phyloP scores from a whole-genome alignment of 2,329 filamentous ascomycete genomes.

The Dactylellina sp. region DNA sequence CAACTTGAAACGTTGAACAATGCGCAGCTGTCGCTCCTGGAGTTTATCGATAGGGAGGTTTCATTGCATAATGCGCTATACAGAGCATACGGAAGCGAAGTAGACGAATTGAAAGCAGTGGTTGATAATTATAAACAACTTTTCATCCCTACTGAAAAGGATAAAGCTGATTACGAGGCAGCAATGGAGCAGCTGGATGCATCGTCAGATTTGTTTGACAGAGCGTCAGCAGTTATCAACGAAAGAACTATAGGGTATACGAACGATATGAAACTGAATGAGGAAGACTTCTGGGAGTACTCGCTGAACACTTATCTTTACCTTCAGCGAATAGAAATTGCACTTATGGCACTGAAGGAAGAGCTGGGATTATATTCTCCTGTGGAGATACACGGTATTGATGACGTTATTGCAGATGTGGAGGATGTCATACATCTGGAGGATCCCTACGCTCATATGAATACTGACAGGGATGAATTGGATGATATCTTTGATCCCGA shows the following conservation, averaged over 20 bases:
- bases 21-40: background rate
- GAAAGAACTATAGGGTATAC: background rate
- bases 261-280: conserved; percentile 6
- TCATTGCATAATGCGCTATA: background rate
- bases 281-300: conserved; percentile 16
- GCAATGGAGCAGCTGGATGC: background rate
- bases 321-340: conserved; percentile 19
- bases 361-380: conserved; percentile 25
- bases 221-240: background rate
- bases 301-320: conserved; percentile 1
- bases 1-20: background rate
- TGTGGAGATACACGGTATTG: conserved; percentile 12
- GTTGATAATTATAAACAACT: conserved; percentile 4
- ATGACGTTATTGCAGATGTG: conserved; percentile 2
- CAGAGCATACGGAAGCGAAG: background rate
- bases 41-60: background rate
- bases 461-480: background rate
- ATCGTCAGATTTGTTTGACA: background rate
- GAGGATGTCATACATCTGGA: conserved; percentile 8
- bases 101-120: background rate
- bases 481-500: background rate
- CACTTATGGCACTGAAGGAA: background rate
- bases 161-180: background rate
- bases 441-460: background rate
- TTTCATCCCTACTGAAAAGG: background rate